Evolutionary conservation across 371 early-diverging fungal genomes (phyloP), one percentile per base, ranked within the genome.

Genomic region (Batkoa obscura): DNA sequence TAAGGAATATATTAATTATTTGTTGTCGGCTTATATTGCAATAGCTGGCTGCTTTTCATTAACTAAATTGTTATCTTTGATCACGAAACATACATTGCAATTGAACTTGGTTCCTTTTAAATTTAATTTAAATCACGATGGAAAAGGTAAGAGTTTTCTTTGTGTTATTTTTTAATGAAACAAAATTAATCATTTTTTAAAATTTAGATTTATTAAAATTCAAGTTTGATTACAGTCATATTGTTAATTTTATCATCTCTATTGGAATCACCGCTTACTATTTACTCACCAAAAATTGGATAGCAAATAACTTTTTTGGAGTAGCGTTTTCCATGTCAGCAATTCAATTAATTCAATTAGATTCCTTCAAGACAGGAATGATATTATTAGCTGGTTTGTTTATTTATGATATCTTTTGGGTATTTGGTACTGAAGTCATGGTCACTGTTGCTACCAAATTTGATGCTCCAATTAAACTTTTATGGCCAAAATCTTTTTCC

Each of bases 361-460:
- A 94, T 65, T 89, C 93, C 0, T 93, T 94, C 78, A 79, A 80
- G 66, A 94, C 94, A 0, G 98, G 94, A 30, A 86, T 91, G 71
- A 84, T 90, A 43, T 76, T 97, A 45, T 76, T 97, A 37, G 69
- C 78, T 45, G 94, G 90, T 34, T 70, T 97, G 43, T 97, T 97
- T 70, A 64, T 92, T 47, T 97, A 97, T 64, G 98, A 97, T 67
- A 83, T 97, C 56, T 97, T 95, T 62, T 97, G 96, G 96, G 98
- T 97, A 54, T 97, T 95, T 74, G 94, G 94, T 34, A 94, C 96
- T 1, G 90, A 90, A 53, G 98, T 97, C 50, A 97, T 97, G 98
- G 93, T 95, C 30, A 84, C 87, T 0, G 98, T 97, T 37, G 98
- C 98, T 45, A 91, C 87, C 72, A 83, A 79, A 63, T 86, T 95